Percentiles rank a stretch among this genome's conserved stretches.
These are phyloP conservation scores for Scutellaria baicalensis DNA, from an alignment of 257 asterid species.

Conservation along the genomic window DNA sequence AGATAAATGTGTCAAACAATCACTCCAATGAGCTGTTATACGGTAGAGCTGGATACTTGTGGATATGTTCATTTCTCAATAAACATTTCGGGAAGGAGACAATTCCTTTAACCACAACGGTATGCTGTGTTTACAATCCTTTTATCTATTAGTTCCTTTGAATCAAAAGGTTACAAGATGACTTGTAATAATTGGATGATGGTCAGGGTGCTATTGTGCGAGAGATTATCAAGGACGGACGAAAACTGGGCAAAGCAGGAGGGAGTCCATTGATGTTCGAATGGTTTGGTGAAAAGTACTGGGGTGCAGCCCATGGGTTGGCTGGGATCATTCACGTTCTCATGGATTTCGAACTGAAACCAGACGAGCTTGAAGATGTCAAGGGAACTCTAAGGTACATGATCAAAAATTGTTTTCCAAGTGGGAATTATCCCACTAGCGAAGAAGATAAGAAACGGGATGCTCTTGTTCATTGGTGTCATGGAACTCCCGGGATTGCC, in stretches of 20 bases:
- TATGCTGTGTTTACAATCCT: conserved; percentile 5
- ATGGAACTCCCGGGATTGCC: conserved; percentile 77
- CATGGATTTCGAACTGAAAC: conserved; percentile 47
- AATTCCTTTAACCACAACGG: conserved; percentile 39
- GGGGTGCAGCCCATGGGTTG: conserved; percentile 91
- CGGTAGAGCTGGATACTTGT: conserved; percentile 69
- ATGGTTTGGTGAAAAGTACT: conserved; percentile 57
- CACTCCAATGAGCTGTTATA: conserved; percentile 62
- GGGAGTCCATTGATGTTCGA: conserved; percentile 62
- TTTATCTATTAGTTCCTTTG: not conserved
- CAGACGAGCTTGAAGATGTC: conserved; percentile 50
- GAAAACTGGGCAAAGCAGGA: conserved; percentile 37
- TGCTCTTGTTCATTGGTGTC: conserved; percentile 75
- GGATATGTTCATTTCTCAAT: conserved; percentile 57
- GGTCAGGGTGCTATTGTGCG: conserved; percentile 37
- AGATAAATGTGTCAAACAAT: conserved; percentile 52
- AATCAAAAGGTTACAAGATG: not conserved
- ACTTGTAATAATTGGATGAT: not conserved
- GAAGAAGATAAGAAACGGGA: conserved; percentile 52
- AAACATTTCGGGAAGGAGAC: conserved; percentile 50
- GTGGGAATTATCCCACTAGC: conserved; percentile 66
- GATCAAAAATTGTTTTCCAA: conserved; percentile 44
- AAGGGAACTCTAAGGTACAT: conserved; percentile 58
- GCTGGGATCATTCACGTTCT: conserved; percentile 65
- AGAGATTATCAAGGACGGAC: conserved; percentile 48